A percentile compares a stretch with the other conserved stretches of the same genome.
Evolutionary conservation across 208 protist genomes (phyloP).

Genomic region (Crithidia bombi): DNA sequence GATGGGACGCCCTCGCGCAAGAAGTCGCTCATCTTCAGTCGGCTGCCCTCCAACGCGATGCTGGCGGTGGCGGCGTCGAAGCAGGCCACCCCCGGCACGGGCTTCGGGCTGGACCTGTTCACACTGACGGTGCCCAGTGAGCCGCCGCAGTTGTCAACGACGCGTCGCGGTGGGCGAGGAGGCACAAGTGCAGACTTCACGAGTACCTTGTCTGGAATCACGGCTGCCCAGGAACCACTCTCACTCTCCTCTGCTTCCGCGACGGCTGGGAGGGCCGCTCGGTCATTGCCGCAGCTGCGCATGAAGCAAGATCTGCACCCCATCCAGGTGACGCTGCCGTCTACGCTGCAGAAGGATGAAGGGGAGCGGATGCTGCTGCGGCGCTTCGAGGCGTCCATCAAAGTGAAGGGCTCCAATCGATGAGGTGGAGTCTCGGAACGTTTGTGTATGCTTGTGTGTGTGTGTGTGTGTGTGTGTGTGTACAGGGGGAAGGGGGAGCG

Average conservation of each 20-base stretch:
- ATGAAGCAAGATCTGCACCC: constrained; percentile 53
- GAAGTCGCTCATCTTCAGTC: not conserved
- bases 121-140: constrained; percentile 21
- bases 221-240: too few species aligned
- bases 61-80: constrained; percentile 13
- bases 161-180: not conserved
- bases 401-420: not conserved
- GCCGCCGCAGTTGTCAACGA: constrained; percentile 9
- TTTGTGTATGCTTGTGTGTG: too few species aligned
- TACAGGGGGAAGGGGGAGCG: too few species aligned
- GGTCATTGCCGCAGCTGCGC: constrained; percentile 38
- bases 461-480: too few species aligned
- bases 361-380: constrained; percentile 43
- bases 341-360: constrained; percentile 43
- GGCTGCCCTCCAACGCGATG: constrained; percentile 11
- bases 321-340: constrained; percentile 59
- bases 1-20: not conserved
- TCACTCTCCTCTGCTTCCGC: not conserved
- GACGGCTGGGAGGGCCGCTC: constrained; percentile 14
- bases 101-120: constrained; percentile 27
- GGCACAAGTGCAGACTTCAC: too few species aligned
- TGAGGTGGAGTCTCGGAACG: not conserved
- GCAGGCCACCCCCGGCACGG: constrained; percentile 12
- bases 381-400: constrained; percentile 40
- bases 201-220: too few species aligned